Base-by-base conservation (phyloP, 2,329 filamentous ascomycete species). In the Uncinocarpus reesii region DNA sequence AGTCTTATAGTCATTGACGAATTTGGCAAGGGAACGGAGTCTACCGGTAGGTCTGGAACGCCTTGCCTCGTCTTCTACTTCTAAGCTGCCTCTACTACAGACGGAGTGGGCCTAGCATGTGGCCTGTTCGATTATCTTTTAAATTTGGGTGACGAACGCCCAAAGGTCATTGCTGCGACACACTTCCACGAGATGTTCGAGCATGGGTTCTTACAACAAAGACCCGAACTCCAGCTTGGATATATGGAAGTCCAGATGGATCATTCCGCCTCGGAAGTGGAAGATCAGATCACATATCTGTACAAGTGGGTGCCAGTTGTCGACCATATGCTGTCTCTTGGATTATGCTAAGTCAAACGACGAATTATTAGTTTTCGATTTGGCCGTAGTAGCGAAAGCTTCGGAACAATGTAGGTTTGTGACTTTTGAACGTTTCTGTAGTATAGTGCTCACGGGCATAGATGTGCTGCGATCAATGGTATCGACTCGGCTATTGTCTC, bases 1-100 rank as follows among this genome's bases (percentile, higher is more conserved):
- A 95, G 86, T 59, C 71, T 98, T 4, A 64, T 98, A 1, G 72
- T 98, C n/a, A 79, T 96, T 37, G 92, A 98, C 58, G 92, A 98
- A 60, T 96, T 98, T 58, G 80, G 81, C 1, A 84, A 83, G 62
- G 81, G 80, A 1, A 83, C 80, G 0, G 77, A 80, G 51, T 74
- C 76, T 10, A 72, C 71, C 50, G 72, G 72, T 72, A 37, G 31
- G 57, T 56, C 1, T 21, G n/a, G 28, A 29, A 21, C 11, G 18
- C 3, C 1, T n/a, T 36, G 7, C 4, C 5, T 15, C 15, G 11
- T 21, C 10, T 23, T 38, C 15, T 29, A 7, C 21, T 42, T 7
- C 46, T 23, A 32, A 53, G 15, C 4, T 24, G 6, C 21, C 36
- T 32, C 13, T 26, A 21, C 18, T 53, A 47, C 48, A 75, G 79